Evolutionary conservation across 2,329 filamentous ascomycete genomes (phyloP).

Genomic region (Trichoderma simmonsii): DNA sequence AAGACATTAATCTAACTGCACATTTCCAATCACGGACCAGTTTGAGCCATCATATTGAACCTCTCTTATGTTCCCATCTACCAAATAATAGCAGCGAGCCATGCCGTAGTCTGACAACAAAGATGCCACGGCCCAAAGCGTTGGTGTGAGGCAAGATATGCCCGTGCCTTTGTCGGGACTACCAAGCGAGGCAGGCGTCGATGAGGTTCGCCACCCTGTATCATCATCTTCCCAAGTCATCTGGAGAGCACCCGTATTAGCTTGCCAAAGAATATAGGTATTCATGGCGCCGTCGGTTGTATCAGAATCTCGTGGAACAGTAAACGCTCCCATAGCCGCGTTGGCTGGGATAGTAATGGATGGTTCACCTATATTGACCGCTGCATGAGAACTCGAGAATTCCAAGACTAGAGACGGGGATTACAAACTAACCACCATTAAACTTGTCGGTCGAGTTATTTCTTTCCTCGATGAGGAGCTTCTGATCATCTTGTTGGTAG

Average conservation of each 20-base stretch:
- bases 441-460: neutral
- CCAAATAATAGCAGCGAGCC: neutral
- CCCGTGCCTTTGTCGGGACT: neutral
- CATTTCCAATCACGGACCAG: neutral
- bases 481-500: neutral
- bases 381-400: neutral
- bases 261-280: neutral
- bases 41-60: neutral
- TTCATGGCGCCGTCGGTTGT: neutral
- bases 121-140: neutral
- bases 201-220: neutral
- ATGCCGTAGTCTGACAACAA: neutral
- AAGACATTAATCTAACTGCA: neutral
- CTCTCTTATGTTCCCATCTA: neutral
- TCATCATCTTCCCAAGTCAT: neutral
- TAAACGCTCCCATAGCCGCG: neutral
- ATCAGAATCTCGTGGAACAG: neutral
- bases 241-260: neutral
- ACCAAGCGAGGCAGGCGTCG: neutral
- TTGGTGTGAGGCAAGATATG: neutral
- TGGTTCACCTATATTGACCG: neutral
- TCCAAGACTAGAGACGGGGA: fast-evolving
- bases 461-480: neutral
- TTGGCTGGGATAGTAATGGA: neutral
- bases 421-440: neutral